Conservation (phyloP, 1,284 basidiomycete species). For the Ganoderma meredithae region DNA sequence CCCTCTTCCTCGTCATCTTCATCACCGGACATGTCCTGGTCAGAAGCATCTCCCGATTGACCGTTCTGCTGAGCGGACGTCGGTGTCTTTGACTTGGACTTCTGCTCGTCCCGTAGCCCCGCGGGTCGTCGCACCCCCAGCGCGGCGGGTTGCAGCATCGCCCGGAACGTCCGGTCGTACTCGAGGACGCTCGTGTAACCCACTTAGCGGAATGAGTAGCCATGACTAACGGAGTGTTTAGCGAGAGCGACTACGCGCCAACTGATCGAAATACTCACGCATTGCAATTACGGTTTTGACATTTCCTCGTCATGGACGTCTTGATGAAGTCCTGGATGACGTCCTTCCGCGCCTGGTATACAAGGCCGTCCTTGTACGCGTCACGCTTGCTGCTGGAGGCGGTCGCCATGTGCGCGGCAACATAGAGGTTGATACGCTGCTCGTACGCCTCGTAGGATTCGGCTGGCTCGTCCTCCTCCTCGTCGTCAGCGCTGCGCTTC, state of each 20-base stretch:
- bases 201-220: constrained; percentile 92
- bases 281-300: constrained; percentile 77
- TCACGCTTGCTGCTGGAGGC: constrained; percentile 74
- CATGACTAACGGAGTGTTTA: constrained; percentile 57
- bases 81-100: constrained; percentile 39
- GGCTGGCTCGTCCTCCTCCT: constrained; percentile 53
- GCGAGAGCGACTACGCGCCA: background rate
- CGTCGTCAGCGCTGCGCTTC: constrained; percentile 50
- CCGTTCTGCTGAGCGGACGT: constrained; percentile 9
- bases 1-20: constrained; percentile 54
- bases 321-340: constrained; percentile 88
- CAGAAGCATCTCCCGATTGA: constrained; percentile 44
- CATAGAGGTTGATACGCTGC: constrained; percentile 76
- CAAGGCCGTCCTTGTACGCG: constrained; percentile 88
- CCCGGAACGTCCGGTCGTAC: too few species aligned
- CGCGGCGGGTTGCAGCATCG: too few species aligned
- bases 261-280: constrained; percentile 67
- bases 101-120: too few species aligned
- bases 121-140: too few species aligned
- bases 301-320: constrained; percentile 73
- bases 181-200: constrained; percentile 96
- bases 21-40: constrained; percentile 50
- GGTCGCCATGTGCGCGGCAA: constrained; percentile 67
- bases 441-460: constrained; percentile 73
- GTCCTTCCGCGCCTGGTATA: constrained; percentile 89